Evolutionary conservation across 805 yeast species (phyloP).

Genomic region (Myxozyma monticola): DNA sequence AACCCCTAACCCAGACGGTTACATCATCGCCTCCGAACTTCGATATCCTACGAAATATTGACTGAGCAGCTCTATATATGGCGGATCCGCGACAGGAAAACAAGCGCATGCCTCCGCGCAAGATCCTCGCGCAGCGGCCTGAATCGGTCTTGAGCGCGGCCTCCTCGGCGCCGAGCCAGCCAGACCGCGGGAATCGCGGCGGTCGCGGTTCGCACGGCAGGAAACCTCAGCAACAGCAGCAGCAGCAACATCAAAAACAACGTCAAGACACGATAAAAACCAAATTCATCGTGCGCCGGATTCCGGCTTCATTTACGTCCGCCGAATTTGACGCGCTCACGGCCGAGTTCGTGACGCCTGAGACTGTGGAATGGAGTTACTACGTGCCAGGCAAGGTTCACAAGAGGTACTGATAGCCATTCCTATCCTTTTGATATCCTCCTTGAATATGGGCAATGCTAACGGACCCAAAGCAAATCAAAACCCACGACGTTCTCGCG

Average conservation of each 20-base stretch:
- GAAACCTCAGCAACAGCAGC: conserved; percentile 11
- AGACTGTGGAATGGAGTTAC: conserved; percentile 29
- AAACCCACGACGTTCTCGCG: conserved; percentile 47
- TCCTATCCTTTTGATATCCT: neutral
- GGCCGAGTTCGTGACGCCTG: conserved; percentile 31
- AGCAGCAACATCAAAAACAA: conserved; percentile 7
- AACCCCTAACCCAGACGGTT: no score
- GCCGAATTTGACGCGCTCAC: conserved; percentile 40
- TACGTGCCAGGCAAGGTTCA: conserved; percentile 33
- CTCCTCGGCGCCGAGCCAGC: neutral
- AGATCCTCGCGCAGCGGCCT: no score
- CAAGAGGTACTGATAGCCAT: conserved; percentile 33
- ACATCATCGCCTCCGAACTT: no score
- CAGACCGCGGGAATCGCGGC: neutral
- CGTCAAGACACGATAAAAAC: conserved; percentile 3
- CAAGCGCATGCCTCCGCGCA: no score
- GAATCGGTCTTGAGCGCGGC: neutral
- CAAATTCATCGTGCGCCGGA: conserved; percentile 44
- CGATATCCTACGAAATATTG: no score
- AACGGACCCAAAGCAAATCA: no score
- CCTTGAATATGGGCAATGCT: no score
- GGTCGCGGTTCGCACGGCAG: neutral
- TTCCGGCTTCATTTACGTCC: conserved; percentile 47
- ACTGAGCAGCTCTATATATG: no score
- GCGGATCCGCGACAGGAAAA: no score